A percentile compares a stretch with the other conserved stretches of the same genome.
phyloP scores from a whole-genome alignment of 1,284 basidiomycete genomes.

The Volvariella volvacea region DNA sequence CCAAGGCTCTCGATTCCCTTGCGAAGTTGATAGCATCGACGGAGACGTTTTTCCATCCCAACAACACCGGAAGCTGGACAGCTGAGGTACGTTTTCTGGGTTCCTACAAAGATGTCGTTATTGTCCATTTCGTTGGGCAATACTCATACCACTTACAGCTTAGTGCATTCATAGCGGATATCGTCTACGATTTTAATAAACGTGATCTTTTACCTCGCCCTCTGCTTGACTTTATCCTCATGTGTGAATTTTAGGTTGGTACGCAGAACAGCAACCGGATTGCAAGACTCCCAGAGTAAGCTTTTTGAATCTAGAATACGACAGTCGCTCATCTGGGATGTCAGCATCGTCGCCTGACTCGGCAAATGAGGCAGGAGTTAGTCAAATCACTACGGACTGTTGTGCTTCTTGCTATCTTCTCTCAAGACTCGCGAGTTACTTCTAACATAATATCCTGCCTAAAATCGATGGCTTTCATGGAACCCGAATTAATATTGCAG shows the following conservation, averaged over 20 bases:
- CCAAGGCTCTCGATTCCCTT: slow-evolving; percentile 81
- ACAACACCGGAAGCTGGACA: slow-evolving; percentile 69
- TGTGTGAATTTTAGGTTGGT: slow-evolving; percentile 48
- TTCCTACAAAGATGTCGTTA: neutral
- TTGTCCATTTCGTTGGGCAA: neutral
- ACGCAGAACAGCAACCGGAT: slow-evolving; percentile 72
- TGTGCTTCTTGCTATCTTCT: slow-evolving; percentile 86
- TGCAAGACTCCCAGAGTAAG: slow-evolving; percentile 77
- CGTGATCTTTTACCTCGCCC: slow-evolving; percentile 30
- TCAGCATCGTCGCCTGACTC: slow-evolving; percentile 71
- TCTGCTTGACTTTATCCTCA: neutral
- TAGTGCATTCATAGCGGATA: slow-evolving; percentile 80
- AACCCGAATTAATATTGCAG: slow-evolving; percentile 84
- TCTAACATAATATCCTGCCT: slow-evolving; percentile 63
- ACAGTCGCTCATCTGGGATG: slow-evolving; percentile 7
- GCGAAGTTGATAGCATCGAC: slow-evolving; percentile 82
- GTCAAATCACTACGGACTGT: slow-evolving; percentile 82
- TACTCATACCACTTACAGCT: slow-evolving; percentile 32
- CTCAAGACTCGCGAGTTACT: slow-evolving; percentile 63
- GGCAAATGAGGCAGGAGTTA: slow-evolving; percentile 78
- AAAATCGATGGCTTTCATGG: slow-evolving; percentile 75
- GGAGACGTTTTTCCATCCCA: slow-evolving; percentile 86
- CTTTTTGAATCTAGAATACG: slow-evolving; percentile 3
- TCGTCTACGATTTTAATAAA: slow-evolving; percentile 85
- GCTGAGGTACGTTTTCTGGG: slow-evolving; percentile 50